These are phyloP conservation scores for Escallonia herrerae DNA, from an alignment of 129 eudicot genomes.

Conservation along the genomic window DNA sequence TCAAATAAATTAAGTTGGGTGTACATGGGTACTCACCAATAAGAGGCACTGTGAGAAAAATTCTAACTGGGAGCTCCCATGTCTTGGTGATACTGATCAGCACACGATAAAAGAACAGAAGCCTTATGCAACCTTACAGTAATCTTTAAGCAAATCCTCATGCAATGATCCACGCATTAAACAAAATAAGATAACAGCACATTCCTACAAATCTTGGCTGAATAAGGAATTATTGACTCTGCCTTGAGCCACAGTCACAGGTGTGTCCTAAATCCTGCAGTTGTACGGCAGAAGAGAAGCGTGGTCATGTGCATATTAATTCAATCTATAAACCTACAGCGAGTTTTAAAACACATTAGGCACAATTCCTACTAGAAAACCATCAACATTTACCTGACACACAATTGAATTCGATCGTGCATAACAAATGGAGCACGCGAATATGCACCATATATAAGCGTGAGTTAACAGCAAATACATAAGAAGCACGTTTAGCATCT, in stretches of 20 bases:
- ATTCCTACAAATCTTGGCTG: conserved; percentile 30
- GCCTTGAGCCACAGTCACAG: conserved; percentile 49
- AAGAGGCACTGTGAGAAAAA: conserved; percentile 27
- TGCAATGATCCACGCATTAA: conserved; percentile 29
- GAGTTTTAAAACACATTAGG: neutral
- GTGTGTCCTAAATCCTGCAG: conserved; percentile 57
- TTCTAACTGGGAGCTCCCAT: conserved; percentile 29
- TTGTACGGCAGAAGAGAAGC: conserved; percentile 37
- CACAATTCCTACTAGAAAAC: neutral
- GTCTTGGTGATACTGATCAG: conserved; percentile 27
- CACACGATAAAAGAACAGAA: conserved; percentile 20
- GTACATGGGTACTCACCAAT: conserved; percentile 40
- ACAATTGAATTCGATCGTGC: neutral
- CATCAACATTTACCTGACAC: neutral
- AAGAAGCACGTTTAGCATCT: too few species aligned
- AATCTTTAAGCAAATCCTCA: conserved; percentile 31
- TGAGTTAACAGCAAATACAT: too few species aligned
- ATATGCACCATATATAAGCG: too few species aligned
- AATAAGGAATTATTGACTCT: conserved; percentile 17
- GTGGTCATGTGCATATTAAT: conserved; percentile 26
- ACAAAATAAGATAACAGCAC: conserved; percentile 20
- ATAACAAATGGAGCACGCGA: too few species aligned
- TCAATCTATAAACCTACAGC: conserved; percentile 2
- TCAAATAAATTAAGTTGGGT: neutral
- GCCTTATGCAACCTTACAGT: conserved; percentile 34